Evolutionary conservation across 805 yeast genomes (phyloP), one percentile per base, ranked within the genome.

Genomic region (Grigorovia humatica): DNA sequence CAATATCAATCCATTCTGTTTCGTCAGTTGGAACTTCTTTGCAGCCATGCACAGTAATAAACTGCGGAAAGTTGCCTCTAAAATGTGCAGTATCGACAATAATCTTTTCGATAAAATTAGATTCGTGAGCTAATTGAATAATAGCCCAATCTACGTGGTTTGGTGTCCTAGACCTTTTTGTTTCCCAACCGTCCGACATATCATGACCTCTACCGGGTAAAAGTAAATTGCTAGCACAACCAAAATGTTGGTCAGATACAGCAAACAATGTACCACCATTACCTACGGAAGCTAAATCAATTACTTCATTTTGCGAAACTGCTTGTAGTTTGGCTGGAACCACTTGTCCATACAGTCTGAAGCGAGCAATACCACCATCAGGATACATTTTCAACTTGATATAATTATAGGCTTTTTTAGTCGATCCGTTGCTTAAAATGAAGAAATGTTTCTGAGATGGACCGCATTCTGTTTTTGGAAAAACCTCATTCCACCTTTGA

Each of bases 141-240:
- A 88, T 78, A 2, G 81, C 96, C 96, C 96, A 91, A 73, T 91
- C 99, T 42, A 79, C 81, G 66, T 91, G 98, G 45, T 87, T 89
- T 4, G 82, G 79, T 12, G 72, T 74, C 66, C 98, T 78, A 1
- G 96, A 88, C 66, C 99, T 80, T 60, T 79, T 80, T 23, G 99
- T 91, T 67, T 91, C 99, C 99, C 99, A 91, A 13, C 99, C 99
- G 64, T 93, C 98, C 48, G 93, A 81, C 98, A 91, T 91, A 68
- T 91, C 96, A 60, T 77, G 79, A 49, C 99, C 99, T 54, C 97
- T 80, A 15, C 98, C 98, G 1, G 97, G 97, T 51, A 91, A 73
- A 52, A 91, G 71, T 55, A 91, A 73, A 71, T 91, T 91, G 67
- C 87, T 95, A 42, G 90, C 95, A 46, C 91, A 78, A 42, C 96